A percentile compares a stretch with the other conserved stretches of the same genome.
These are phyloP conservation scores for Teratosphaeria nubilosa DNA, from an alignment of 2,329 filamentous ascomycete genomes.

Conservation along the genomic window DNA sequence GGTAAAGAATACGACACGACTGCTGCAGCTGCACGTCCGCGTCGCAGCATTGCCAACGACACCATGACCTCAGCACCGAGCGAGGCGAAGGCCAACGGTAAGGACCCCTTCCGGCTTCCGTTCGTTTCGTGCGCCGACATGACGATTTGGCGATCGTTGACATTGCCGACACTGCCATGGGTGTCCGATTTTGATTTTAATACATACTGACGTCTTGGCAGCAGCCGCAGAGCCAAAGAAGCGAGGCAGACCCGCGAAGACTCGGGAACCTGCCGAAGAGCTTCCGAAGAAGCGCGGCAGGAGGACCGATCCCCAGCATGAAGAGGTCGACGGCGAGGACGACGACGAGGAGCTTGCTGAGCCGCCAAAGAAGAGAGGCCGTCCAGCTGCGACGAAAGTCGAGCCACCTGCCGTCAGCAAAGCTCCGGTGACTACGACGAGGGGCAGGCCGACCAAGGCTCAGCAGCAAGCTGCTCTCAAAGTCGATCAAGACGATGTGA, in stretches of 20 bases:
- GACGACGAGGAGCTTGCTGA: constrained; percentile 5
- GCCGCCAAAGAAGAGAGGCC: constrained; percentile 19
- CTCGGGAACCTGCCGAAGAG: neutral
- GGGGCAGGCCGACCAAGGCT: constrained; percentile 6
- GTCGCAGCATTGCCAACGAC: constrained; percentile 5
- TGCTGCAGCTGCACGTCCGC: constrained; percentile 17
- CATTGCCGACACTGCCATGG: too few species aligned
- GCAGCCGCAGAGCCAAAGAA: neutral
- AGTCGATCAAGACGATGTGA: constrained; percentile 1
- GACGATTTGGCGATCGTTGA: neutral
- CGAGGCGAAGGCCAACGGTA: neutral
- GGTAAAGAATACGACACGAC: constrained; percentile 20
- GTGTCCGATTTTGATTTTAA: neutral
- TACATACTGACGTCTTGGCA: neutral
- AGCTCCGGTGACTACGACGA: constrained; percentile 5
- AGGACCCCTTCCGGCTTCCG: neutral
- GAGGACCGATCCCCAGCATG: constrained; percentile 3
- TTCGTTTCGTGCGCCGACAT: neutral
- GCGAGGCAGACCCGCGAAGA: neutral
- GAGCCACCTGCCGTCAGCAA: neutral
- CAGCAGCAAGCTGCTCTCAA: constrained; percentile 1
- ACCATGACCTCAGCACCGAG: neutral
- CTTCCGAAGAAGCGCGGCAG: constrained; percentile 20
- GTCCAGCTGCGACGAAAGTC: constrained; percentile 5
- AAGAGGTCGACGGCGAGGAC: neutral